phyloP scores from a whole-genome alignment of 805 yeast genomes.

The Starmerella potacharoeniae region DNA sequence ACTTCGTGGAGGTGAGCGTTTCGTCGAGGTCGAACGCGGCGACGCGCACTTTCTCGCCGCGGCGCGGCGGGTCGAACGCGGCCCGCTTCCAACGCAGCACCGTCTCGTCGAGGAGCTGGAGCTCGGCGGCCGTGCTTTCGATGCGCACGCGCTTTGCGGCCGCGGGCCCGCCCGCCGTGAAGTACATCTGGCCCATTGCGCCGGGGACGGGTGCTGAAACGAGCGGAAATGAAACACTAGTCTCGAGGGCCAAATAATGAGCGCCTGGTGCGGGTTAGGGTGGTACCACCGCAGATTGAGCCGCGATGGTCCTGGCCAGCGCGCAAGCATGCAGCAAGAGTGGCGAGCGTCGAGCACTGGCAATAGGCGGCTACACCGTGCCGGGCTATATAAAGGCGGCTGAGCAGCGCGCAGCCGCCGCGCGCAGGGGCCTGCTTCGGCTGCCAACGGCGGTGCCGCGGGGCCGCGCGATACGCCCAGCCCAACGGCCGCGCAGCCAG shows the following conservation, averaged over 20 bases:
- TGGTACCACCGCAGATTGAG: not conserved
- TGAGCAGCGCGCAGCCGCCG: no score
- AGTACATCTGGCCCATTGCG: constrained; percentile 8
- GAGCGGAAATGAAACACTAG: not conserved
- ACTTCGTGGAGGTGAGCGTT: constrained; percentile 57
- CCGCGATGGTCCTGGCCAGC: no score
- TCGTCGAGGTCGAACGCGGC: constrained; percentile 83
- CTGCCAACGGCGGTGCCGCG: no score
- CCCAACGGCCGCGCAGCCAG: not conserved
- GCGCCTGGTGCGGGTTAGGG: not conserved
- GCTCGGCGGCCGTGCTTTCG: not conserved
- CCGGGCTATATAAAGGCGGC: no score
- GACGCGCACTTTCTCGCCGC: constrained; percentile 21
- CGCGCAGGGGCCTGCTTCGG: no score
- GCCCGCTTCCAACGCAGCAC: not conserved
- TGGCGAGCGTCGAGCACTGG: no score
- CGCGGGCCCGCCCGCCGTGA: not conserved
- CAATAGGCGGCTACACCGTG: no score
- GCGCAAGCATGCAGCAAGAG: no score
- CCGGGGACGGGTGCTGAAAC: not conserved
- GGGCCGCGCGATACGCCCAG: not conserved
- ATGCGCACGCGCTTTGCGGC: not conserved
- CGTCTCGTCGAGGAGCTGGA: not conserved
- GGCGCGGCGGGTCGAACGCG: not conserved
- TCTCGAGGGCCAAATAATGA: not conserved